These are phyloP conservation scores for Macrolepiota dolichaula DNA, from an alignment of 768 basidiomycete species.

Conservation along the genomic window DNA sequence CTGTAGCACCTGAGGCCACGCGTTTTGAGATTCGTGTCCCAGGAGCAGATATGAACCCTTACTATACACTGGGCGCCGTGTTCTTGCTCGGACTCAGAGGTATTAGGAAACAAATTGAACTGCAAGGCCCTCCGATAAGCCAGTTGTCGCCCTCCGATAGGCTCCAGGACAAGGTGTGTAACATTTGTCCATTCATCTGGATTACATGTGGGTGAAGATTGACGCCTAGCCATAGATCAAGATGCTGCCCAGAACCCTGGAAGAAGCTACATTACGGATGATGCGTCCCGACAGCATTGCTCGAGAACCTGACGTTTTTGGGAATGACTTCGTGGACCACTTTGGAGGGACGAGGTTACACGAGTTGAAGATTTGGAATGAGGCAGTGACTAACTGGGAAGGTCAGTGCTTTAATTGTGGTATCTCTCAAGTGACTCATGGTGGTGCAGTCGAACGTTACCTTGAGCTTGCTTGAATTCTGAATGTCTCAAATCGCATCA, in stretches of 20 bases:
- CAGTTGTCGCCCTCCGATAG: conserved; percentile 53
- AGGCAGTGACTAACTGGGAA: conserved; percentile 94
- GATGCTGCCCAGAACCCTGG: conserved; percentile 77
- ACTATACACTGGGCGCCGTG: conserved; percentile 84
- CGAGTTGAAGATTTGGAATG: conserved; percentile 82
- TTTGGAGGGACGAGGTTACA: conserved; percentile 94
- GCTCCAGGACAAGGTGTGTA: conserved; percentile 49
- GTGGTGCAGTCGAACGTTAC: conserved; percentile 69
- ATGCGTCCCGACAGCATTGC: conserved; percentile 77
- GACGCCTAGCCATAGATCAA: conserved; percentile 42
- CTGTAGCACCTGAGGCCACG: conserved; percentile 76
- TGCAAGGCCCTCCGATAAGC: conserved; percentile 71
- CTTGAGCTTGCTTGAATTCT: conserved; percentile 64
- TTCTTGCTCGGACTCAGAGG: conserved; percentile 87
- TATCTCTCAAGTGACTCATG: conserved; percentile 6
- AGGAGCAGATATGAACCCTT: conserved; percentile 96
- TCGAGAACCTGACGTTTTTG: conserved; percentile 69
- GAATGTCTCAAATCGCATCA: background rate
- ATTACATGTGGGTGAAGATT: conserved; percentile 7
- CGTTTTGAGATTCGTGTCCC: conserved; percentile 93
- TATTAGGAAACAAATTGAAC: conserved; percentile 67
- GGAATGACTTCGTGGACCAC: conserved; percentile 90
- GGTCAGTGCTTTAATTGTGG: conserved; percentile 41
- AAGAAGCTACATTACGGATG: conserved; percentile 79
- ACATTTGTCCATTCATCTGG: background rate